Conservation (phyloP, 352 stramenopile species). For the Pythium vanterpoolii region DNA sequence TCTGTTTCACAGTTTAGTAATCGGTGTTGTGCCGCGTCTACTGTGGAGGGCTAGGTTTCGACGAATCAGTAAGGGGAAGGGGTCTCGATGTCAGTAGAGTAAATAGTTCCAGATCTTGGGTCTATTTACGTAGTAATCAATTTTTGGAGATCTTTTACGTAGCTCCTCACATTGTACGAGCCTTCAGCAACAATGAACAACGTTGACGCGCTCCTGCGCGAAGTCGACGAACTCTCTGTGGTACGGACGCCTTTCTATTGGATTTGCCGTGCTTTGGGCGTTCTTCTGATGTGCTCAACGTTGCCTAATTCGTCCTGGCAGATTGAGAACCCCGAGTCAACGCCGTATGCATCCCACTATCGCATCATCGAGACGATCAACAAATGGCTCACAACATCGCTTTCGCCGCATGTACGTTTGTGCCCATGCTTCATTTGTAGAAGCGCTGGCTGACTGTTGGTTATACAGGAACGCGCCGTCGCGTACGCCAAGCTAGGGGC, state of each 20-base stretch:
- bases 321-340: constrained; percentile 44
- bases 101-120: no score
- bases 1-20: no score
- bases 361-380: constrained; percentile 51
- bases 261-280: not conserved
- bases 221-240: constrained; percentile 16
- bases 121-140: not conserved
- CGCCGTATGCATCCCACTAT: constrained; percentile 51
- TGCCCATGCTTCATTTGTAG: not conserved
- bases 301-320: constrained; percentile 1
- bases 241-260: not conserved
- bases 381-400: constrained; percentile 38
- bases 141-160: no score
- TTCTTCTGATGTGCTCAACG: not conserved
- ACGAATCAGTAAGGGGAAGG: no score
- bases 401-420: constrained; percentile 30
- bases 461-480: constrained; percentile 32
- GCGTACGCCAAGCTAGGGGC: constrained; percentile 39
- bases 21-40: no score
- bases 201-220: constrained; percentile 14
- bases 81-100: no score
- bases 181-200: no score
- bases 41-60: no score
- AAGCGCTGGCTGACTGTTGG: not conserved
- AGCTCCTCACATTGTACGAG: not conserved